phyloP scores from a whole-genome alignment of 2,329 filamentous ascomycete genomes.

The Periglandula ipomoeae region DNA sequence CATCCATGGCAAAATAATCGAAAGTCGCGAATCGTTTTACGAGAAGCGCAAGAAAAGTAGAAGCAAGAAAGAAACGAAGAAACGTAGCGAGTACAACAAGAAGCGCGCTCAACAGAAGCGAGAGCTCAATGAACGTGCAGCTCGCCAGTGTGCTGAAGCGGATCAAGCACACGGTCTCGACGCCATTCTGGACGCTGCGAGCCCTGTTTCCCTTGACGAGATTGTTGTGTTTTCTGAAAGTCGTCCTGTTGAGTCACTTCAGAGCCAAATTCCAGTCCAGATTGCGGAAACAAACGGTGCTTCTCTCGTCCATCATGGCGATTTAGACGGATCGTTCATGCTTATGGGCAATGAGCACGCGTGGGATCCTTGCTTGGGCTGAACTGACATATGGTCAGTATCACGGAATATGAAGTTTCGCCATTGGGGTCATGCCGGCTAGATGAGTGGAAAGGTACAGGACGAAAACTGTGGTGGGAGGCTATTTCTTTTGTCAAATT shows the following conservation, averaged over 20 bases:
- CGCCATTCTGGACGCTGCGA: not conserved
- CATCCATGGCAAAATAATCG: not conserved
- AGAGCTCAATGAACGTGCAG: constrained; percentile 5
- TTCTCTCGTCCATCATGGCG: not conserved
- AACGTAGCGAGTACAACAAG: constrained; percentile 3
- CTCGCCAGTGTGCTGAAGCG: constrained; percentile 3
- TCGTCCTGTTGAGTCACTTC: not conserved
- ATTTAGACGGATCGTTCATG: not conserved
- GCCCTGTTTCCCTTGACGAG: not conserved
- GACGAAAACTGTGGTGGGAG: too few relatives aligned
- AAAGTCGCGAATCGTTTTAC: not conserved
- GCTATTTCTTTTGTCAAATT: too few relatives aligned
- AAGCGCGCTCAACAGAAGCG: constrained; percentile 5
- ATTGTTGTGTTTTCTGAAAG: not conserved
- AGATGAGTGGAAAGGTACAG: not conserved
- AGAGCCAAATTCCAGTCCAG: not conserved
- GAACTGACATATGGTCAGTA: too few relatives aligned
- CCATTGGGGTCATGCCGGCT: not conserved
- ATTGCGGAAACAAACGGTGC: not conserved
- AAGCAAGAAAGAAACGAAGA: not conserved
- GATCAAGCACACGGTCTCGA: not conserved
- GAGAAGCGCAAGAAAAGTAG: constrained; percentile 4
- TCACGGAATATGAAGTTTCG: too few relatives aligned
- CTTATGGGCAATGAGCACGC: not conserved
- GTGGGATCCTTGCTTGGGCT: not conserved